phyloP scores from a whole-genome alignment of 2,329 filamentous ascomycete genomes.

The Diaporthe citri region DNA sequence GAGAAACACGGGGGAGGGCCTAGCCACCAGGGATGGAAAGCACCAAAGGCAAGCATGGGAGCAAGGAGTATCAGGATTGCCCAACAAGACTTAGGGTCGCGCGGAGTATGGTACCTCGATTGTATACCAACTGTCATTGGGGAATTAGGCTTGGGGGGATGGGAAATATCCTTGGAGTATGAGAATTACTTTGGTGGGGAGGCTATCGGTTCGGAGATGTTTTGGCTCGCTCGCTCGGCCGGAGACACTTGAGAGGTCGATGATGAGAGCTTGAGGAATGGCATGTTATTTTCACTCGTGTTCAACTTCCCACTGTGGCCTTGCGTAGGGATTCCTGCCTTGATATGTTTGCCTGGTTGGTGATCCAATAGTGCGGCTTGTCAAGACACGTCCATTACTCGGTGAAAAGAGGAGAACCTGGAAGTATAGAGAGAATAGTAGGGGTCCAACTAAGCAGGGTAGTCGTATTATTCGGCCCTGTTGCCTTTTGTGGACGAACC shows the following conservation, averaged over 20 bases:
- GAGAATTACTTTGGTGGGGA: neutral
- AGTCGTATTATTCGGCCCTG: neutral
- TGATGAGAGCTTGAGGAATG: neutral
- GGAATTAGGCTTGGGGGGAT: neutral
- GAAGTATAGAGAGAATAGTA: too few species aligned
- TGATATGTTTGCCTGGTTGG: neutral
- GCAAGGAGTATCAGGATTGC: slow-evolving; percentile 27
- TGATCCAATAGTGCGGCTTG: neutral
- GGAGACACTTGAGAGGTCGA: neutral
- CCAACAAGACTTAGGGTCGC: slow-evolving; percentile 13
- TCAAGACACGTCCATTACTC: neutral
- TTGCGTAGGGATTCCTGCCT: neutral
- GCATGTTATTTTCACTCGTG: neutral
- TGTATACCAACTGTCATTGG: slow-evolving; percentile 19
- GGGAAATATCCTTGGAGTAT: neutral
- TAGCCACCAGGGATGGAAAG: slow-evolving; percentile 21
- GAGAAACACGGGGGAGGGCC: neutral
- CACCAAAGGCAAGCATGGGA: slow-evolving; percentile 18
- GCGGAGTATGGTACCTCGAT: slow-evolving; percentile 16
- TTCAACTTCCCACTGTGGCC: too few species aligned
- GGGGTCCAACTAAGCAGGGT: neutral
- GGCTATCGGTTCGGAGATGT: neutral
- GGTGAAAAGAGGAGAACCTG: too few species aligned
- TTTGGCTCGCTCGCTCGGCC: neutral
- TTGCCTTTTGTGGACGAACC: too few species aligned